Evolutionary conservation across 441 rosid species (phyloP).

Genomic region (Pelargonium exstipulatum): DNA sequence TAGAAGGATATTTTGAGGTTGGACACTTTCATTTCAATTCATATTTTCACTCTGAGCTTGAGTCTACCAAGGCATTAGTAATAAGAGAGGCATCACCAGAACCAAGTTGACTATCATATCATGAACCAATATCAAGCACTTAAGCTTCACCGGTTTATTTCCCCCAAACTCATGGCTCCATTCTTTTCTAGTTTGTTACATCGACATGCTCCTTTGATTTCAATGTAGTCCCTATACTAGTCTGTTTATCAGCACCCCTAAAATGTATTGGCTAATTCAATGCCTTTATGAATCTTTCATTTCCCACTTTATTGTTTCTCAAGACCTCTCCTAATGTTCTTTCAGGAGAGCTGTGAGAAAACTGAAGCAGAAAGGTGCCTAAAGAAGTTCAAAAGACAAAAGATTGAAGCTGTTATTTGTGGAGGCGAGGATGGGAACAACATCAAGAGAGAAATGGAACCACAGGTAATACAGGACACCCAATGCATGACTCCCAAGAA

Average conservation of each 20-base stretch:
- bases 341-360: conserved; percentile 30
- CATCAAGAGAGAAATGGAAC: conserved; percentile 18
- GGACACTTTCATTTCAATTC: too few relatives aligned
- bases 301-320: conserved; percentile 1
- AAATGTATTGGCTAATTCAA: background rate
- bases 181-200: too few relatives aligned
- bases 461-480: conserved; percentile 15
- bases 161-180: too few relatives aligned
- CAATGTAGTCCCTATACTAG: background rate
- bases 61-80: background rate
- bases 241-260: background rate
- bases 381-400: conserved; percentile 38
- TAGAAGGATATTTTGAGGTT: too few relatives aligned
- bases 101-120: too few relatives aligned
- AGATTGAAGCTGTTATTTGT: conserved; percentile 13
- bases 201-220: too few relatives aligned
- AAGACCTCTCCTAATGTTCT: conserved; percentile 15
- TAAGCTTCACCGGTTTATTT: too few relatives aligned
- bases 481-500: conserved; percentile 6
- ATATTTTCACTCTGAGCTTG: background rate
- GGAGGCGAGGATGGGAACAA: conserved; percentile 22
- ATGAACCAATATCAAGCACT: too few relatives aligned
- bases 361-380: conserved; percentile 22
- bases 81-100: background rate
- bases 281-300: background rate